phyloP scores from a whole-genome alignment of 345 rosid species.

The Anastatica hierochuntica region DNA sequence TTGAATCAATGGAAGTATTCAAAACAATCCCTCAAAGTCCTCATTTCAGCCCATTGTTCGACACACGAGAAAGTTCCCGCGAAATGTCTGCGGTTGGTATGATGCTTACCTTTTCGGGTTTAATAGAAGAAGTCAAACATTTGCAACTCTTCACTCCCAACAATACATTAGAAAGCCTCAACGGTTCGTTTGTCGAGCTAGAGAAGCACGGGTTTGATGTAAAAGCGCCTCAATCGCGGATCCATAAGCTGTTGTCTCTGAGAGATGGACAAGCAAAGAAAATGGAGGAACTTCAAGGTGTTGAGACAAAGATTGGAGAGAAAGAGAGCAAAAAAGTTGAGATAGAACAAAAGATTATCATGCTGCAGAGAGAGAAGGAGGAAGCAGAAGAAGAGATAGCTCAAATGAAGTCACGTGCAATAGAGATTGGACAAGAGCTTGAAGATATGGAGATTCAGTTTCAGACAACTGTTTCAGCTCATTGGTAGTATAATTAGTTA shows the following conservation, averaged over 20 bases:
- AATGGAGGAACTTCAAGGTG: conserved; percentile 17
- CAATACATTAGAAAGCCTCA: conserved; percentile 28
- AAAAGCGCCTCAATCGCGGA: conserved; percentile 19
- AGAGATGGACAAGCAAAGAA: conserved; percentile 24
- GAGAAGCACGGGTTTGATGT: conserved; percentile 58
- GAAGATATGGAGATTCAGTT: conserved; percentile 19
- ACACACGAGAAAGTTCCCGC: conserved; percentile 38
- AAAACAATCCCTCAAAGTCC: conserved; percentile 41
- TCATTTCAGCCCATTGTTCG: conserved; percentile 47
- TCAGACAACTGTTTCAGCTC: conserved; percentile 25
- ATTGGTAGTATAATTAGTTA: too few relatives aligned
- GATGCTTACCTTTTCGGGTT: conserved; percentile 43
- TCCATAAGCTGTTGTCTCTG: conserved; percentile 35
- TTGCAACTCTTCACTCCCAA: conserved; percentile 22
- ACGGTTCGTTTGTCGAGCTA: conserved; percentile 39
- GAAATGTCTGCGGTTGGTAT: conserved; percentile 61
- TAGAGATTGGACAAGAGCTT: conserved; percentile 10
- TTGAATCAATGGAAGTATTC: conserved; percentile 50
- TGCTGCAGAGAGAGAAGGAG: conserved; percentile 30
- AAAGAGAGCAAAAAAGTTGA: conserved; percentile 13
- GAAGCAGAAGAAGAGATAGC: conserved; percentile 18
- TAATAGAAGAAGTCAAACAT: conserved; percentile 42
- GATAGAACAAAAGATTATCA: conserved; percentile 29
- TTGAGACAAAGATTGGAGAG: conserved; percentile 26
- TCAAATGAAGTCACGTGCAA: conserved; percentile 10